Percentiles rank a stretch among this genome's conserved stretches.
Evolutionary conservation across 148 eudicot genomes (phyloP).

Genomic region (Heliamphora exappendiculata): DNA sequence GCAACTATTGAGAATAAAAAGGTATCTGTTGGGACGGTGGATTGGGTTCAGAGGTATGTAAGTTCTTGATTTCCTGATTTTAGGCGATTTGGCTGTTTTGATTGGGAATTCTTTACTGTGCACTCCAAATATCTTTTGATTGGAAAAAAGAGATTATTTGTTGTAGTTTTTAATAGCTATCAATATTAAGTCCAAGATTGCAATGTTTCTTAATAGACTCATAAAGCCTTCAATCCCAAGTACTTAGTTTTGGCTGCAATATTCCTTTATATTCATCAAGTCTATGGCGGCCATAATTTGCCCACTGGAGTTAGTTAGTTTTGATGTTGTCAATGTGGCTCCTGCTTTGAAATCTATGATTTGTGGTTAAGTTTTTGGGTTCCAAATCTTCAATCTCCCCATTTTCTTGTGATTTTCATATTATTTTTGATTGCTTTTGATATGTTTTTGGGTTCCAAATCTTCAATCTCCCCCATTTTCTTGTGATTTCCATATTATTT

Average conservation of each 20-base stretch:
- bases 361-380: neutral
- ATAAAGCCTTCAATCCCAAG: neutral
- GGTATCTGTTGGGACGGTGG: constrained; percentile 83
- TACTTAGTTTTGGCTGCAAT: neutral
- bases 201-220: neutral
- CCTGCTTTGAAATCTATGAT: neutral
- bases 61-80: neutral
- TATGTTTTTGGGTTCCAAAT: too few species aligned
- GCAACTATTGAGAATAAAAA: constrained; percentile 56
- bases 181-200: neutral
- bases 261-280: neutral
- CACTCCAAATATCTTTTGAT: neutral
- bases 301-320: neutral
- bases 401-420: too few species aligned
- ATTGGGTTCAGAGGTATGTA: constrained; percentile 71
- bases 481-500: too few species aligned
- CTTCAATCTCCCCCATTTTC: too few species aligned
- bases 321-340: neutral
- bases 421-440: too few species aligned
- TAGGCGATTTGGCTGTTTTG: neutral
- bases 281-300: neutral
- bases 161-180: neutral
- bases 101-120: neutral
- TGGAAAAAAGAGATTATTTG: neutral
- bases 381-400: too few species aligned